phyloP scores from a whole-genome alignment of 2,329 filamentous ascomycete species.

The Fusarium sp. region DNA sequence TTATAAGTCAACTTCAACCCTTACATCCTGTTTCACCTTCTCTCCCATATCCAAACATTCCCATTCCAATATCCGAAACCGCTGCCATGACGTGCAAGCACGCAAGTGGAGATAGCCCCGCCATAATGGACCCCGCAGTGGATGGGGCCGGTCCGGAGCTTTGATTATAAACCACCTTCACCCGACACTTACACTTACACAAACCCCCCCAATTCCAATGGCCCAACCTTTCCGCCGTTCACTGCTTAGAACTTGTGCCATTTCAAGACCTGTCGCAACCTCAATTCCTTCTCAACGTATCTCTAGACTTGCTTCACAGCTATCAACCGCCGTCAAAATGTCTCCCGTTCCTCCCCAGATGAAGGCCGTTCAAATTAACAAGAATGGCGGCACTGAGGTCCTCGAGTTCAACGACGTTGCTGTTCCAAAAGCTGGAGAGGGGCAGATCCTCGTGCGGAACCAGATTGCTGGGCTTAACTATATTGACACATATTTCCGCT shows the following conservation, averaged over 20 bases:
- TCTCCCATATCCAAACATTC: not conserved
- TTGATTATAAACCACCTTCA: slow-evolving; percentile 17
- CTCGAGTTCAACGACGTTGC: slow-evolving; percentile 77
- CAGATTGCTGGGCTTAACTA: slow-evolving; percentile 85
- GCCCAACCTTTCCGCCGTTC: slow-evolving; percentile 39
- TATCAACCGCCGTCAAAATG: slow-evolving; percentile 65
- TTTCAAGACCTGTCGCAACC: slow-evolving; percentile 5
- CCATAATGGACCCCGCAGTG: slow-evolving; percentile 43
- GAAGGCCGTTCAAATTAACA: slow-evolving; percentile 75
- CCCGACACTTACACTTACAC: slow-evolving; percentile 7
- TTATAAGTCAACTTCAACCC: not conserved
- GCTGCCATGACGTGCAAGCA: slow-evolving; percentile 22
- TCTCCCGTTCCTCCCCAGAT: slow-evolving; percentile 79
- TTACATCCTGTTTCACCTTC: not conserved
- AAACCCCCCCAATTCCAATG: slow-evolving; percentile 19
- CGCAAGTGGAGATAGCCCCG: slow-evolving; percentile 42
- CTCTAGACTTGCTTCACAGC: slow-evolving; percentile 13
- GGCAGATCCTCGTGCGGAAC: slow-evolving; percentile 84
- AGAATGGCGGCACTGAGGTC: slow-evolving; percentile 76
- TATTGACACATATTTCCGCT: slow-evolving; percentile 93
- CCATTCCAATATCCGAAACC: slow-evolving; percentile 11
- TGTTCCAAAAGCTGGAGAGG: slow-evolving; percentile 76
- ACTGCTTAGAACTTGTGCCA: slow-evolving; percentile 32
- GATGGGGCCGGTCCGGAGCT: slow-evolving; percentile 19
- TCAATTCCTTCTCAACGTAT: slow-evolving; percentile 26